These are phyloP conservation scores for Termitomyces sp. DNA, from an alignment of 768 basidiomycete genomes.

Conservation along the genomic window DNA sequence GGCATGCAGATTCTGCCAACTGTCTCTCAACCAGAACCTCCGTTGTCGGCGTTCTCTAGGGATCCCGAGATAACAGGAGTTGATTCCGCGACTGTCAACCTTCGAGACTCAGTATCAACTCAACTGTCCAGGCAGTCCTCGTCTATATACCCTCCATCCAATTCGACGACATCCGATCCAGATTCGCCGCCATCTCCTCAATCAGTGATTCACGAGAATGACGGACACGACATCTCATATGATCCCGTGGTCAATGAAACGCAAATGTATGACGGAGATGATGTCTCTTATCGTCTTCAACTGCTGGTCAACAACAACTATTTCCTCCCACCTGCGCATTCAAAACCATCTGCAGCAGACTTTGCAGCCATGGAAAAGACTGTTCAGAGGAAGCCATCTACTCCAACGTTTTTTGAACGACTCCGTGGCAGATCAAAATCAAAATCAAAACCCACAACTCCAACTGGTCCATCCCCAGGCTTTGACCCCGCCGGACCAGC, in stretches of 20 bases:
- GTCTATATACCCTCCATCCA: conserved; percentile 75
- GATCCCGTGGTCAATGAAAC: conserved; percentile 48
- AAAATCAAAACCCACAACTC: conserved; percentile 62
- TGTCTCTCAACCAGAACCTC: conserved; percentile 28
- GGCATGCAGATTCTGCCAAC: conserved; percentile 21
- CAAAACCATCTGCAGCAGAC: conserved; percentile 72
- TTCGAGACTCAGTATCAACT: conserved; percentile 60
- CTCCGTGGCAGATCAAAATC: conserved; percentile 70
- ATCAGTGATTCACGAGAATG: conserved; percentile 46
- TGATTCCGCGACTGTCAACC: conserved; percentile 31
- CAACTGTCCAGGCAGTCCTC: conserved; percentile 69
- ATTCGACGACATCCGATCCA: conserved; percentile 59
- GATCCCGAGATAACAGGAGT: conserved; percentile 42
- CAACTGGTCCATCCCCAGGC: conserved; percentile 34
- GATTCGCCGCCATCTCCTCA: conserved; percentile 66
- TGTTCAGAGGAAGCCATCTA: conserved; percentile 44
- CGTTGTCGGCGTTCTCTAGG: conserved; percentile 48
- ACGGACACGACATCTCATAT: conserved; percentile 45
- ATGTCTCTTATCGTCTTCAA: conserved; percentile 81
- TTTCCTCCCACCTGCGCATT: conserved; percentile 85
- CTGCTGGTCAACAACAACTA: conserved; percentile 86
- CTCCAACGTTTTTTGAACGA: conserved; percentile 66
- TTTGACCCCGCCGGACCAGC: conserved; percentile 42
- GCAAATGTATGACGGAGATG: conserved; percentile 64
- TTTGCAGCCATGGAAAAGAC: conserved; percentile 43